Percentiles rank a stretch among this genome's conserved stretches.
phyloP scores from a whole-genome alignment of 2,329 filamentous ascomycete species.

The Diaporthe sp. region DNA sequence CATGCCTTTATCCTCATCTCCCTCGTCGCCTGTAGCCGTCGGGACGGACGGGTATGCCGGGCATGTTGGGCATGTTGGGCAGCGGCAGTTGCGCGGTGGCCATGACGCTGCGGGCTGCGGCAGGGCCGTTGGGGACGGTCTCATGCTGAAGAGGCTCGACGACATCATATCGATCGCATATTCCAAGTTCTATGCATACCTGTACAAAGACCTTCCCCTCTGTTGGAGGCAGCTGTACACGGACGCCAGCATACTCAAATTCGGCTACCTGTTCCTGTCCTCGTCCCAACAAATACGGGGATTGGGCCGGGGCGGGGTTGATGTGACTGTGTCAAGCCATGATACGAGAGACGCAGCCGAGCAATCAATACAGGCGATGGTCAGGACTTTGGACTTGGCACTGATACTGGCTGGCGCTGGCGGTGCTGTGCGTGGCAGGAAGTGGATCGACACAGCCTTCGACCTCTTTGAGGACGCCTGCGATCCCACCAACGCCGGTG shows the following conservation, averaged over 20 bases:
- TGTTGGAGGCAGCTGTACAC: conserved; percentile 80
- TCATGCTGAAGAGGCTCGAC: conserved; percentile 55
- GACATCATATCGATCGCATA: conserved; percentile 70
- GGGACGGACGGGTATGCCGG: background rate
- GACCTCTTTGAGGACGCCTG: conserved; percentile 50
- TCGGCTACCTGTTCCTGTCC: conserved; percentile 49
- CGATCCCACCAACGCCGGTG: conserved; percentile 15
- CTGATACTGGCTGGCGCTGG: conserved; percentile 79
- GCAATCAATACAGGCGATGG: conserved; percentile 62
- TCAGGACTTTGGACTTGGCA: conserved; percentile 78
- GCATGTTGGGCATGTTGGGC: background rate
- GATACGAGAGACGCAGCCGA: conserved; percentile 18
- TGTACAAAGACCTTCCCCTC: conserved; percentile 72
- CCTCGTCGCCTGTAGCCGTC: conserved; percentile 10
- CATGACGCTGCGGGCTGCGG: background rate
- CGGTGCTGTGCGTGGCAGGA: conserved; percentile 57
- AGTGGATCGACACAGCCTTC: conserved; percentile 64
- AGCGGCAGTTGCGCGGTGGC: background rate
- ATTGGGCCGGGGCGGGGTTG: background rate
- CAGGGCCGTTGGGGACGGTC: background rate
- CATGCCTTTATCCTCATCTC: background rate
- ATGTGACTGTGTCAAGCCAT: background rate
- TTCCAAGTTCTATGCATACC: conserved; percentile 75
- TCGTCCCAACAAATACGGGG: conserved; percentile 24
- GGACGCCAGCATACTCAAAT: conserved; percentile 75